Evolutionary conservation across 2,329 filamentous ascomycete species (phyloP), one percentile per base, ranked within the genome.

Genomic region (Aspergillus neotritici): DNA sequence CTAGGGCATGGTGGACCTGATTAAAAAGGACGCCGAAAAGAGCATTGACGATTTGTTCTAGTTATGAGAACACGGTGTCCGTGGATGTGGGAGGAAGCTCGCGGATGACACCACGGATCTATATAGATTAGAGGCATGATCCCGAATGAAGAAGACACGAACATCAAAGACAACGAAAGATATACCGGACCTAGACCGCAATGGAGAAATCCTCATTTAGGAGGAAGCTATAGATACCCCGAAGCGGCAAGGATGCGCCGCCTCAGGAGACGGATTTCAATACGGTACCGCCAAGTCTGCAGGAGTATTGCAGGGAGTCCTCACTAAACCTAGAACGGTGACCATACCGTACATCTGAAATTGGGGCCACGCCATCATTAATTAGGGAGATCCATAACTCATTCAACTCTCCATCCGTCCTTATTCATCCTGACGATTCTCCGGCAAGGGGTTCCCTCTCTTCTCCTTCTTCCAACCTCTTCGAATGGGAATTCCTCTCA

Each of bases 1-100:
- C 12, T 35, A 94, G 88, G 93, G 91, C 21, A 98, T 98, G 93
- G 69, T 93, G 42, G 89, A 95, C 28, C 70, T 98, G 58, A 95
- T 98, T 60, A 86, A 87, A 61, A 86, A 89, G 57, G 93, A 98
- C 63, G 87, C 90, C 7, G 90, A 96, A 65, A 96, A 96, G 71
- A 82, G 84, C 12, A 85, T 98, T 51, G 80, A 87, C 52, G 90
- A 94, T 64, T 71, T 98, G 47, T 82, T 95, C 55, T 93, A 57
- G 66, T 43, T n/a, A n/a, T n/a, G n/a, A n/a, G n/a, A n/a, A n/a
- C n/a, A 17, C 17, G 25, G n/a, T 37, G 13, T 15, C 14, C 11
- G 12, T 17, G 8, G 11, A 31, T 25, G 14, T n/a, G 15, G 6
- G 21, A n/a, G n/a, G 5, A 28, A 25, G 25, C 10, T 34, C 14